These are phyloP conservation scores for Lasiosphaeria miniovina DNA, from an alignment of 495 filamentous ascomycete species.

Conservation along the genomic window DNA sequence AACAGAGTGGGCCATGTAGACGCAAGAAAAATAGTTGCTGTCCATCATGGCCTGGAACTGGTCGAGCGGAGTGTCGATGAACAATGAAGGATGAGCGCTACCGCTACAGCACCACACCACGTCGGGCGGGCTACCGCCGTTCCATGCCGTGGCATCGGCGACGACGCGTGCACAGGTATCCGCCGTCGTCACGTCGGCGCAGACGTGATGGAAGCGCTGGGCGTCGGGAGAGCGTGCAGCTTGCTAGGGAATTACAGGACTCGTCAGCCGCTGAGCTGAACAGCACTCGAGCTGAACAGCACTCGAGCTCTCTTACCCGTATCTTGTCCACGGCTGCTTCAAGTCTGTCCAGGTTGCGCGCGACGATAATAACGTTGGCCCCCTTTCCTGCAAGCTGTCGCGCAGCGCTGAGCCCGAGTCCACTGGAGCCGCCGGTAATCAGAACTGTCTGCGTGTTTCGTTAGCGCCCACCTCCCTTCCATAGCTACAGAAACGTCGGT, in stretches of 20 bases:
- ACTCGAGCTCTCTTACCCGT: slow-evolving; percentile 38
- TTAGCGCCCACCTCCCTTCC: neutral
- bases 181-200: slow-evolving; percentile 66
- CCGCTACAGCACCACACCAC: slow-evolving; percentile 84
- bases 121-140: slow-evolving; percentile 64
- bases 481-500: neutral
- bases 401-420: slow-evolving; percentile 70
- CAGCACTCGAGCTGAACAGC: neutral
- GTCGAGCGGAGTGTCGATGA: slow-evolving; percentile 63
- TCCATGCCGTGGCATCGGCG: slow-evolving; percentile 67
- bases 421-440: slow-evolving; percentile 80
- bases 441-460: slow-evolving; percentile 58
- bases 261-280: neutral
- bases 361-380: slow-evolving; percentile 74
- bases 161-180: slow-evolving; percentile 62
- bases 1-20: slow-evolving; percentile 68
- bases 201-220: slow-evolving; percentile 72
- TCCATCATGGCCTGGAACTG: slow-evolving; percentile 70
- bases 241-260: slow-evolving; percentile 1
- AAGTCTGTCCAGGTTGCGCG: slow-evolving; percentile 65
- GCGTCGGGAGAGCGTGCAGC: slow-evolving; percentile 47
- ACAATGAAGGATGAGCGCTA: slow-evolving; percentile 62
- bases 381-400: slow-evolving; percentile 68
- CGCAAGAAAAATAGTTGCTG: slow-evolving; percentile 77
- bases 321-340: slow-evolving; percentile 59